These are phyloP conservation scores for Chernovozyma sophiae-reginae DNA, from an alignment of 1,139 yeast genomes.

Conservation along the genomic window DNA sequence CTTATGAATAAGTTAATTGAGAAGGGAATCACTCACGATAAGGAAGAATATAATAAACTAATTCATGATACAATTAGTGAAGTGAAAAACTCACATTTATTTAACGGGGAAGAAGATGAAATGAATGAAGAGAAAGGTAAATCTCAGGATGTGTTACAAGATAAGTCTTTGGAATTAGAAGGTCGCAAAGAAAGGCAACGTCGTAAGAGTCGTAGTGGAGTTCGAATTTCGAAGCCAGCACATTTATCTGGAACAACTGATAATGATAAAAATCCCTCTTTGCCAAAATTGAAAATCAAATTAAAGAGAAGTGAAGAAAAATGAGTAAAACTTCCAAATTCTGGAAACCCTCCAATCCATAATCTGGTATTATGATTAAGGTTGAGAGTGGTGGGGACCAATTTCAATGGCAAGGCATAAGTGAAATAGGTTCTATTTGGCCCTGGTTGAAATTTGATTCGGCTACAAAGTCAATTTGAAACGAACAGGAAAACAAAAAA, in stretches of 20 bases:
- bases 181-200: conserved; percentile 14
- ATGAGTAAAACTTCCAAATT: too few relatives aligned
- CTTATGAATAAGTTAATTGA: conserved; percentile 28
- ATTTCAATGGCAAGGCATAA: too few relatives aligned
- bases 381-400: not conserved
- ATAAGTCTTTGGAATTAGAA: not conserved
- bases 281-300: conserved; percentile 18
- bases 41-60: conserved; percentile 23
- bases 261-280: conserved; percentile 9
- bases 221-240: conserved; percentile 11
- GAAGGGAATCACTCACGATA: conserved; percentile 20
- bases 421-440: too few relatives aligned
- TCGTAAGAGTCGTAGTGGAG: conserved; percentile 27
- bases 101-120: conserved; percentile 27
- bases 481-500: too few relatives aligned
- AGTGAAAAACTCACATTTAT: conserved; percentile 23
- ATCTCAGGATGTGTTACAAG: not conserved
- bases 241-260: conserved; percentile 3
- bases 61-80: conserved; percentile 23
- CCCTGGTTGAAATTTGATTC: too few relatives aligned
- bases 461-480: too few relatives aligned
- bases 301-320: conserved; percentile 8
- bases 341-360: too few relatives aligned
- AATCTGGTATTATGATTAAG: not conserved
- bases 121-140: conserved; percentile 12